Evolutionary conservation across 139 green algal species (phyloP).

Genomic region (Chlorella sp.): DNA sequence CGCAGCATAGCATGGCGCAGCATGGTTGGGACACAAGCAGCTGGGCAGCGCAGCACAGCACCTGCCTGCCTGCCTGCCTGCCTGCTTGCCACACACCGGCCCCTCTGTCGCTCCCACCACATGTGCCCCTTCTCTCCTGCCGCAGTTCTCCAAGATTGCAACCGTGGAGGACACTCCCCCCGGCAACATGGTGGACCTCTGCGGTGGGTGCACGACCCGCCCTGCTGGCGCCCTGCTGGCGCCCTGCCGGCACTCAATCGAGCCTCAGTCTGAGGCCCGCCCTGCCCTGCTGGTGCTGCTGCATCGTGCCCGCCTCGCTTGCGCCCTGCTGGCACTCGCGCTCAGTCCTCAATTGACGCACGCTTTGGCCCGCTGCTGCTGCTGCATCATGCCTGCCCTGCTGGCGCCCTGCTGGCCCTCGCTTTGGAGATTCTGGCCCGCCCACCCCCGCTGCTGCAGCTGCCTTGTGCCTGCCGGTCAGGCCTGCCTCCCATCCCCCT

Average conservation of each 20-base stretch:
- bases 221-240: neutral
- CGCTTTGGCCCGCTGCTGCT: neutral
- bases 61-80: neutral
- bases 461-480: neutral
- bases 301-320: too few species aligned
- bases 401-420: too few species aligned
- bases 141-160: constrained; percentile 84
- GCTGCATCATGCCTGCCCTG: too few species aligned
- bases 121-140: too few species aligned
- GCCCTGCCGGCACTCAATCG: too few species aligned
- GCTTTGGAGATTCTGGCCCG: too few species aligned
- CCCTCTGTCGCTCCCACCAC: neutral
- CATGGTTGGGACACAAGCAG: too few species aligned
- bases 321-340: too few species aligned
- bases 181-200: constrained; percentile 83
- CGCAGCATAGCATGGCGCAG: neutral
- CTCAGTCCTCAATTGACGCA: too few species aligned
- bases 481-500: neutral
- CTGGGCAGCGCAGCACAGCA: too few species aligned
- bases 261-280: too few species aligned
- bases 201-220: constrained; percentile 53
- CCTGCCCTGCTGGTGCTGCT: neutral
- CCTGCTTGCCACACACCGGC: neutral
- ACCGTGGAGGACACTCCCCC: constrained; percentile 76
- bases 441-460: neutral